A percentile compares a stretch with the other conserved stretches of the same genome.
phyloP scores from a whole-genome alignment of 192 early-diverging fungal genomes.

The Jimgerdemannia lactiflua region DNA sequence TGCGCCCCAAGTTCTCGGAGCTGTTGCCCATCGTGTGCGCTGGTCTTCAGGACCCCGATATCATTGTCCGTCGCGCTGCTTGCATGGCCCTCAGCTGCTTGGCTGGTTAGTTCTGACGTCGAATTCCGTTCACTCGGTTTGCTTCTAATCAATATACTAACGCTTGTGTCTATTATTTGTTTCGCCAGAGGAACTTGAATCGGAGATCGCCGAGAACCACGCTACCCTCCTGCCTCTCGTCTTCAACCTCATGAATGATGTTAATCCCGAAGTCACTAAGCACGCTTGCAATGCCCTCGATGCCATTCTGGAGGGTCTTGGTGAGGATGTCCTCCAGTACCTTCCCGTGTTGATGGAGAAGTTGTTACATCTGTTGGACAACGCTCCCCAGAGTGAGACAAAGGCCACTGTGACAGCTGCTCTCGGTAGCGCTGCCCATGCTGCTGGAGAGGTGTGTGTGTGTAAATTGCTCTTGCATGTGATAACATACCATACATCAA shows the following conservation, averaged over 20 bases:
- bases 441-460: slow-evolving; percentile 58
- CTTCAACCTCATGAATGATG: slow-evolving; percentile 80
- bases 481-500: neutral
- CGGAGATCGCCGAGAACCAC: slow-evolving; percentile 79
- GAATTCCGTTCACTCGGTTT: slow-evolving; percentile 3
- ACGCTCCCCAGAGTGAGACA: slow-evolving; percentile 59
- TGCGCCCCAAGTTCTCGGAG: slow-evolving; percentile 74
- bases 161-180: slow-evolving; percentile 34
- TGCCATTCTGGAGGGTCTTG: slow-evolving; percentile 85
- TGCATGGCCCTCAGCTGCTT: slow-evolving; percentile 84
- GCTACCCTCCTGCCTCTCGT: slow-evolving; percentile 81
- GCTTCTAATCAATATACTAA: neutral
- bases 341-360: slow-evolving; percentile 82
- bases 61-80: slow-evolving; percentile 76
- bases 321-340: slow-evolving; percentile 76
- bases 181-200: slow-evolving; percentile 55
- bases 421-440: slow-evolving; percentile 89
- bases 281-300: slow-evolving; percentile 85
- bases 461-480: neutral
- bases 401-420: slow-evolving; percentile 79
- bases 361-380: slow-evolving; percentile 71
- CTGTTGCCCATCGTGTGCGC: slow-evolving; percentile 71
- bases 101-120: slow-evolving; percentile 38
- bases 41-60: slow-evolving; percentile 80
- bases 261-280: slow-evolving; percentile 67